Base-by-base conservation (phyloP, 108 stramenopile species). In the Cylindrotheca fusiformis region DNA sequence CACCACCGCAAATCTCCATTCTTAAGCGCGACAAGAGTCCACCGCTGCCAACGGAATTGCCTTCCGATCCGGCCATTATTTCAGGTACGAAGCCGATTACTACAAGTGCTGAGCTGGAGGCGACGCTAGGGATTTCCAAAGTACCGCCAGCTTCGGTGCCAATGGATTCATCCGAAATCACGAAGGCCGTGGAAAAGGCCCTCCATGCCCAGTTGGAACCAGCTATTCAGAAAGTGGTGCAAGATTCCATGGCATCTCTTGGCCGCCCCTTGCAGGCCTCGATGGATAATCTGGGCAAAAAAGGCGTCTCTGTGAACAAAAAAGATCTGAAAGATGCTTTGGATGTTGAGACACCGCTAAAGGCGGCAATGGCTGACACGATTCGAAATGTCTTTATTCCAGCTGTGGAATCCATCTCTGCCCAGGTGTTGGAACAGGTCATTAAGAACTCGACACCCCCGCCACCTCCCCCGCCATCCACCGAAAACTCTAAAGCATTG, bases 311-410 rank as follows among this genome's bases (percentile, higher is more conserved):
- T 0, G 68, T 75, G 8, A 68, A 83, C 47, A 52, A 75, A 0
- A 72, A 81, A 25, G 71, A 74, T 20, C 58, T 85, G 33, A 65
- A 72, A 19, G 79, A 52, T 18, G 68, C 77, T 6, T 20, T 85
- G 48, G 49, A 76, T 29, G 45, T 53, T 25, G 82, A 93, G 58
- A 59, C 62, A 21, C 81, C 86, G 1, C 31, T 83, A 4, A 63
- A 67, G 22, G 60, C 57, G 10, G 77, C 74, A 1, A 60, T 83
- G 27, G 67, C 74, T 6, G 68, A 78, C 67, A 83, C 68, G 4
- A 78, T 94, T 71, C 74, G 68, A 24, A 83, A 67, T 45, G 82
- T 86, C 17, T 74, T 91, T 52, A 79, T 94, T 25, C 93, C 93
- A 24, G 78, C 90, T 8, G 69, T 86, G 58, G 84, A 91, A 53